A percentile compares a stretch with the other conserved stretches of the same genome.
phyloP scores from a whole-genome alignment of 2,329 filamentous ascomycete genomes.

The Sporothrix inflata region DNA sequence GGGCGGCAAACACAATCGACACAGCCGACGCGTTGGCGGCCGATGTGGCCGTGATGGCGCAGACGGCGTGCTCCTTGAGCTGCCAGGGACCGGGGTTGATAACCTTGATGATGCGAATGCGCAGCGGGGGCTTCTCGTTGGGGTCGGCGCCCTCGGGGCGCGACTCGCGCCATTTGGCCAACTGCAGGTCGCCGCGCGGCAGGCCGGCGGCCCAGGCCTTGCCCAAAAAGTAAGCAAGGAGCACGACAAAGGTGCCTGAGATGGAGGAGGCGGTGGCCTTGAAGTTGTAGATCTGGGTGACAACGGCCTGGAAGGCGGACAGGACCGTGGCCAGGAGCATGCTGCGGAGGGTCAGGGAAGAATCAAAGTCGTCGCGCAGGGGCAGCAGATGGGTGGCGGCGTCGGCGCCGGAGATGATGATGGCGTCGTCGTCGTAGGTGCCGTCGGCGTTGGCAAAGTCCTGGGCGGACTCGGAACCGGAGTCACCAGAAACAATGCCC shows the following conservation, averaged over 20 bases:
- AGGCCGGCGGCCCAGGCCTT: conserved; percentile 52
- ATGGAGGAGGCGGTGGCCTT: conserved; percentile 49
- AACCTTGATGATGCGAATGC: conserved; percentile 48
- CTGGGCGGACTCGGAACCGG: not conserved
- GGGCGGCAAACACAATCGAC: conserved; percentile 50
- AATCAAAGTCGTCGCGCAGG: conserved; percentile 57
- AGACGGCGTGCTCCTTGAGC: conserved; percentile 60
- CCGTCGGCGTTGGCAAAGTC: conserved; percentile 40
- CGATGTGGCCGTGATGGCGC: conserved; percentile 57
- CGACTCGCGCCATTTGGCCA: conserved; percentile 51
- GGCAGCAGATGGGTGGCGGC: conserved; percentile 54
- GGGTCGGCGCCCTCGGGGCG: conserved; percentile 37
- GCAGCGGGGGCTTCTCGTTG: conserved; percentile 47
- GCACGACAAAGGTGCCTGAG: conserved; percentile 58
- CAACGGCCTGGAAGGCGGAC: conserved; percentile 57
- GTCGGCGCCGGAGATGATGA: conserved; percentile 58
- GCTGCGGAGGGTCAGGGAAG: conserved; percentile 56
- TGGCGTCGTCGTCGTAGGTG: conserved; percentile 41
- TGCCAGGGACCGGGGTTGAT: conserved; percentile 57
- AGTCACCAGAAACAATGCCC: not conserved
- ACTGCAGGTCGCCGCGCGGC: conserved; percentile 56
- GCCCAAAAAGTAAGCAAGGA: conserved; percentile 60
- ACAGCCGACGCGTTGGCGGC: conserved; percentile 53
- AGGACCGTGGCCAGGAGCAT: conserved; percentile 54
- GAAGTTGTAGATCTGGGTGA: conserved; percentile 59